phyloP scores from a whole-genome alignment of 345 rosid genomes.

The Camelina hispida region DNA sequence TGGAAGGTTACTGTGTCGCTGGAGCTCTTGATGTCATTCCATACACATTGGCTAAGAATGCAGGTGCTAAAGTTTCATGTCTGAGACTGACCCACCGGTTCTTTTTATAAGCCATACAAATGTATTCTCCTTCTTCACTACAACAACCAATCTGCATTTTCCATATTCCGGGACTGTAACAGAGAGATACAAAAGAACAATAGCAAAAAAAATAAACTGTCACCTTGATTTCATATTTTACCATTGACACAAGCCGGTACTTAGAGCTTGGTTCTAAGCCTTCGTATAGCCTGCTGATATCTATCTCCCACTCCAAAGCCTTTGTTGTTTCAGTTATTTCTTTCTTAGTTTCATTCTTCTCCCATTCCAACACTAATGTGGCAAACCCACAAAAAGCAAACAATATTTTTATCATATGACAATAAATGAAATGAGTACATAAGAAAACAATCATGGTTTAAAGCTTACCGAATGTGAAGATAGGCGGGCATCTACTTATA shows the following conservation, averaged over 20 bases:
- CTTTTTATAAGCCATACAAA: not conserved
- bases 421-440: not conserved
- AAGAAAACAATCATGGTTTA: not conserved
- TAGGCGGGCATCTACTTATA: constrained; percentile 15
- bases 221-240: constrained; percentile 12
- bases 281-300: constrained; percentile 11
- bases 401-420: not conserved
- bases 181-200: not conserved
- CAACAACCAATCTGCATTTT: not conserved
- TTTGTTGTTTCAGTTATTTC: constrained; percentile 13
- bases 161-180: not conserved
- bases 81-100: not conserved
- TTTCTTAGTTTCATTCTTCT: constrained; percentile 8
- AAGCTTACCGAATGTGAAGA: constrained; percentile 24
- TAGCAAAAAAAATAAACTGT: not conserved
- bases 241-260: constrained; percentile 20
- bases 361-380: constrained; percentile 13
- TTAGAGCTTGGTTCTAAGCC: constrained; percentile 6
- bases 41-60: constrained; percentile 94
- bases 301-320: constrained; percentile 6
- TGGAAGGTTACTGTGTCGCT: constrained; percentile 97
- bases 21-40: constrained; percentile 98
- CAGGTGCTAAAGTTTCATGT: constrained; percentile 46
- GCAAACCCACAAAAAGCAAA: constrained; percentile 9
- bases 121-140: not conserved